Evolutionary conservation across 768 basidiomycete species (phyloP).

Genomic region (Xerocomellus amylosporus): DNA sequence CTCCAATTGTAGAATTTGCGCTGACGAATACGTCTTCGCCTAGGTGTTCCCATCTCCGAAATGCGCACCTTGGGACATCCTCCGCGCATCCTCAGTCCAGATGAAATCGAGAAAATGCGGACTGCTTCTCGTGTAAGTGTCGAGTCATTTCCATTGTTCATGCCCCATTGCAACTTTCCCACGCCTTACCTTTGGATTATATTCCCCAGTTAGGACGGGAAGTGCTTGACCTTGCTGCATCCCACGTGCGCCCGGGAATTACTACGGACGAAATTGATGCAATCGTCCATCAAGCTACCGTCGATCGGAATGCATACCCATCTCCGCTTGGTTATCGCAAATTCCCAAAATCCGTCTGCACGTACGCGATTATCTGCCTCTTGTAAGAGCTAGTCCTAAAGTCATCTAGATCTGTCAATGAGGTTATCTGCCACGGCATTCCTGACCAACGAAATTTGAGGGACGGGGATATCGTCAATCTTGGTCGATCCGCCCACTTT

Average conservation of each 20-base stretch:
- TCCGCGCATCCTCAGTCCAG: slow-evolving; percentile 59
- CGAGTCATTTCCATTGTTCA: not conserved
- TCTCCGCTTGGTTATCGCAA: slow-evolving; percentile 88
- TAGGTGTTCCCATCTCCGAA: slow-evolving; percentile 64
- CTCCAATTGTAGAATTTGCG: not conserved
- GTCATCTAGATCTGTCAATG: slow-evolving; percentile 75
- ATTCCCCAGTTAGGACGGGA: slow-evolving; percentile 73
- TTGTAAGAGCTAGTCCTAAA: slow-evolving; percentile 2
- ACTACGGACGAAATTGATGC: slow-evolving; percentile 95
- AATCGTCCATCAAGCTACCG: slow-evolving; percentile 87
- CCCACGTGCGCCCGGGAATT: slow-evolving; percentile 83
- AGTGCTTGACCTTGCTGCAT: slow-evolving; percentile 89
- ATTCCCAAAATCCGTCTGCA: slow-evolving; percentile 97
- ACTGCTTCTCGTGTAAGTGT: slow-evolving; percentile 74
- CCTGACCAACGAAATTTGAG: slow-evolving; percentile 79
- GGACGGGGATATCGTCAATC: slow-evolving; percentile 96
- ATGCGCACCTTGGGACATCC: slow-evolving; percentile 54
- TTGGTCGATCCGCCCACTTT: slow-evolving; percentile 50
- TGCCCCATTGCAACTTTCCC: not conserved
- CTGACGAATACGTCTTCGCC: slow-evolving; percentile 3
- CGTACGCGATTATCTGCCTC: slow-evolving; percentile 48
- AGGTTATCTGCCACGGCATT: slow-evolving; percentile 96
- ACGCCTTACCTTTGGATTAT: not conserved
- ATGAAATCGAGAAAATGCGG: slow-evolving; percentile 90
- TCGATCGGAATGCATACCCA: slow-evolving; percentile 91